phyloP scores from a whole-genome alignment of 805 yeast species.

The Myxozyma udenii region DNA sequence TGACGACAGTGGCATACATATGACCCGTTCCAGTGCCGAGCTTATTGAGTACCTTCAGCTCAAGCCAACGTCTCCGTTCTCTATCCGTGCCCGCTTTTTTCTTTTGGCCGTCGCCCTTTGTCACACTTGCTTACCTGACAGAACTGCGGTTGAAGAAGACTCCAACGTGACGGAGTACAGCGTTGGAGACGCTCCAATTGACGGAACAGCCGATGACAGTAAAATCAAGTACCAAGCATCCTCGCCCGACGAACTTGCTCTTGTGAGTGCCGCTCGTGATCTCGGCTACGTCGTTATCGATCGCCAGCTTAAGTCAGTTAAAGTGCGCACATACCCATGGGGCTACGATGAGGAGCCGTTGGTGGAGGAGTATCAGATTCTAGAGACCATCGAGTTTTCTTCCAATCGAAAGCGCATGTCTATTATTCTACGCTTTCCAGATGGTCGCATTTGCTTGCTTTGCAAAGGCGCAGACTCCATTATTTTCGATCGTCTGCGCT shows the following conservation, averaged over 20 bases:
- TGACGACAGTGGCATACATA: neutral
- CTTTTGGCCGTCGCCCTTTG: constrained; percentile 80
- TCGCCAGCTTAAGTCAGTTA: constrained; percentile 56
- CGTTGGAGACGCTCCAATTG: neutral
- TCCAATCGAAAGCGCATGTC: constrained; percentile 94
- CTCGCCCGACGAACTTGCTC: constrained; percentile 94
- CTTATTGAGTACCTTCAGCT: constrained; percentile 66
- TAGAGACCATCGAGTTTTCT: constrained; percentile 81
- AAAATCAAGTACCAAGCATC: constrained; percentile 81
- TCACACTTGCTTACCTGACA: constrained; percentile 81
- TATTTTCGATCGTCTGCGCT: constrained; percentile 67
- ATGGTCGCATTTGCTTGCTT: constrained; percentile 66
- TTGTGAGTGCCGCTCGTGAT: constrained; percentile 92
- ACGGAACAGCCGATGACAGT: constrained; percentile 38
- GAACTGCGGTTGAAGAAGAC: constrained; percentile 16
- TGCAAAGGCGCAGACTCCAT: constrained; percentile 97
- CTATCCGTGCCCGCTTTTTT: constrained; percentile 75
- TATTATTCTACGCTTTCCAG: constrained; percentile 72
- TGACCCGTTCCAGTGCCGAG: constrained; percentile 52
- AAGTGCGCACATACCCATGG: constrained; percentile 74
- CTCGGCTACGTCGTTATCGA: constrained; percentile 84
- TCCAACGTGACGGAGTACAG: neutral
- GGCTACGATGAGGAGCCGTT: constrained; percentile 68
- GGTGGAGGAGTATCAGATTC: constrained; percentile 64
- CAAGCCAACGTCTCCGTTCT: constrained; percentile 65